Evolutionary conservation across 1,284 basidiomycete species (phyloP), one percentile per base, ranked within the genome.

Genomic region (Austroboletus novae-zelandiae): DNA sequence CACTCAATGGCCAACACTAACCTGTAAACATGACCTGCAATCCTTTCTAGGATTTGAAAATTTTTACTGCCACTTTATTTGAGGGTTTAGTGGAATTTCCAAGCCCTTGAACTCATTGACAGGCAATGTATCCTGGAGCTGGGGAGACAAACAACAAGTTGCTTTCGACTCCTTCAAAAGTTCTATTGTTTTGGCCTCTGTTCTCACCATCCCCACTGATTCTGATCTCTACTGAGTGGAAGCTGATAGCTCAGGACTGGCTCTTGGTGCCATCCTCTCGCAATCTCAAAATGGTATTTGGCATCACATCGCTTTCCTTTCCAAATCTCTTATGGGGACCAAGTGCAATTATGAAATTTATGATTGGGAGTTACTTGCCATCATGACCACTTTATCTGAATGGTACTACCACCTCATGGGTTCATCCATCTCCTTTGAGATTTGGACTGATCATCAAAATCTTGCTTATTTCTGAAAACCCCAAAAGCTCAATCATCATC

Each of bases 401-500:
- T 64, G 60, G 58, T 31, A 60, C n/a, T 63, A 66, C 20, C 64
- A 63, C 29, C 54, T 70, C 0, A 52, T 60, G 41, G 69, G 68
- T 56, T 64, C 47, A 18, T 13, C 23, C 20, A 18, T 17, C 10
- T 35, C 48, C 8, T 45, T 65, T 9, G 55, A 60, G 14, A 56
- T 71, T 4, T 55, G 55, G 41, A n/a, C n/a, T n/a, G n/a, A n/a
- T n/a, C n/a, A n/a, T n/a, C n/a, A n/a, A n/a, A n/a, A n/a, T n/a
- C n/a, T n/a, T n/a, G n/a, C n/a, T n/a, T n/a, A 40, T 15, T 71
- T 68, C 47, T 37, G 27, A 0, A 53, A 50, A 1, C 45, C 61
- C 1, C 60, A 64, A 17, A 64, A 61, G 9, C 57, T 75, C 0
- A 71, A 62, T 41, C 48, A 61, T 31, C 27, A 66, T 10, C 74